Base-by-base conservation (phyloP, 1,284 basidiomycete genomes). In the Marasmius tenuissimus region DNA sequence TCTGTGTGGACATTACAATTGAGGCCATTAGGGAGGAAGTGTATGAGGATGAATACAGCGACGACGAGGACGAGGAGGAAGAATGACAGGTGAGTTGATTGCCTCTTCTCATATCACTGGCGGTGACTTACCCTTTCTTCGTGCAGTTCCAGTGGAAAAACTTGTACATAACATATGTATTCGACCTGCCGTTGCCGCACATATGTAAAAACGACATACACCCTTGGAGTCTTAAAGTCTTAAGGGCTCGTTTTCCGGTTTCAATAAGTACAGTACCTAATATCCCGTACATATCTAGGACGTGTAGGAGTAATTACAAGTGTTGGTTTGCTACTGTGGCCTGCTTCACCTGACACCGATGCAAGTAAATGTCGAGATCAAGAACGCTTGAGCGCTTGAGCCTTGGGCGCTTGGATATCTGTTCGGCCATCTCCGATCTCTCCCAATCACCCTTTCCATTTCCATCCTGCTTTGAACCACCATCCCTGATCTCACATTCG, bases 21-120 rank as follows among this genome's bases (percentile, higher is more conserved):
- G 57, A 58, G 40, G 50, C 58, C 16, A 47, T 51, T n/a, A 37
- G 9, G 18, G 57, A 58, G 11, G 34, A 47, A 37, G 57, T 11
- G 22, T 40, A 37, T 48, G 33, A 33, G 18, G 45, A 47, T 18
- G 40, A 33, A n/a, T 40, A 35, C 33, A 39, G 8, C 47, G 55
- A 33, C 53, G 54, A n/a, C n/a, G n/a, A 72, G 68, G 68, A 69
- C 8, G 67, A 69, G 0, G 71, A 71, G 7, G 72, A 68, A 33
- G 71, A 71, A 27, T 65, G 63, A 1, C 67, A 65, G 14, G 67
- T 66, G 8, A 64, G 65, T 20, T 9, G 70, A 68, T 6, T 69
- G 69, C 27, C 27, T 27, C 27, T 27, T 27, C 27, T 4, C 27
- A 27, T 4, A 27, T 27, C 27, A 27, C 27, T 27, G 27, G 27